These are phyloP conservation scores for Mucor sp. DNA, from an alignment of 371 early-diverging fungal species.

Conservation along the genomic window DNA sequence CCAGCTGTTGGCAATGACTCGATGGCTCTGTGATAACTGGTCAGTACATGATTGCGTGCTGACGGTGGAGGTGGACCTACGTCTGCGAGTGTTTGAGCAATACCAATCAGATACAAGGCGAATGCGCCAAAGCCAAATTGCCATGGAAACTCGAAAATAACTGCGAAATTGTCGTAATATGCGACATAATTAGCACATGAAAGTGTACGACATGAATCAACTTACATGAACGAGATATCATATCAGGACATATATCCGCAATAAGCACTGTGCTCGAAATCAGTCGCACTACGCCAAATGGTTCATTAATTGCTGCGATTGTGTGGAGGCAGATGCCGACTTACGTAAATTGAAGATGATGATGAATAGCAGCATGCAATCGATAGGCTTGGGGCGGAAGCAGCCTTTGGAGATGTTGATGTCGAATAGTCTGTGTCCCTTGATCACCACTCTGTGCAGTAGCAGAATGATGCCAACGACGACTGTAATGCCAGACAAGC, in stretches of 20 bases:
- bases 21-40: conserved; percentile 34
- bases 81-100: conserved; percentile 35
- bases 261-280: conserved; percentile 27
- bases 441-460: conserved; percentile 18
- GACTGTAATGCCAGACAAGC: conserved; percentile 18
- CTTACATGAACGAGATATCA: conserved; percentile 36
- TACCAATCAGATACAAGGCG: conserved; percentile 35
- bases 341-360: conserved; percentile 26
- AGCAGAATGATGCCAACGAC: conserved; percentile 20
- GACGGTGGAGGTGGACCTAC: conserved; percentile 5
- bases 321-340: background rate
- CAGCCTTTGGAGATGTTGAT: conserved; percentile 16
- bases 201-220: background rate
- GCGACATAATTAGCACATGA: background rate
- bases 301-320: background rate
- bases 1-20: conserved; percentile 45
- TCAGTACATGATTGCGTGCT: background rate
- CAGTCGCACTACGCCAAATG: conserved; percentile 20
- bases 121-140: conserved; percentile 32
- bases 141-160: conserved; percentile 33
- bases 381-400: conserved; percentile 33
- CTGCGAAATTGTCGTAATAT: conserved; percentile 9
- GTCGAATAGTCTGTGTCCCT: conserved; percentile 27
- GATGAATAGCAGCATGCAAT: conserved; percentile 30
- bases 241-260: conserved; percentile 24